These are phyloP conservation scores for Globisporangium cylindrosporum DNA, from an alignment of 352 stramenopile genomes.

Conservation along the genomic window DNA sequence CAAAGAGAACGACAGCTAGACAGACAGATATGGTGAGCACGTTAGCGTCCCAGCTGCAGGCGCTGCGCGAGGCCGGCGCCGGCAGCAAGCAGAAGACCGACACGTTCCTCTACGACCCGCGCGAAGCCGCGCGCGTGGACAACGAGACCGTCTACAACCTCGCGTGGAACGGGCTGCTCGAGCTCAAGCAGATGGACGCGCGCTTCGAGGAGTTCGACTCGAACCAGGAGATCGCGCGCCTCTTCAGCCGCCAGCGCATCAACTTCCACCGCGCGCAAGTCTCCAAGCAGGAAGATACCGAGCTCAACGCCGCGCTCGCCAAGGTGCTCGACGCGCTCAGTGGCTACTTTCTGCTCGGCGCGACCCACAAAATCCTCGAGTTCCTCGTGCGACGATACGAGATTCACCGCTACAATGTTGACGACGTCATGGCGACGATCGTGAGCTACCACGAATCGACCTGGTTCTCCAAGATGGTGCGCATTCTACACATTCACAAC, in stretches of 20 bases:
- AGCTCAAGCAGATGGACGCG: constrained; percentile 77
- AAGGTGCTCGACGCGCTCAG: constrained; percentile 83
- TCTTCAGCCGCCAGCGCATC: constrained; percentile 74
- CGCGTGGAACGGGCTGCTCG: constrained; percentile 76
- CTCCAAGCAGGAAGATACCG: constrained; percentile 50
- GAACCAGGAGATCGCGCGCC: constrained; percentile 42
- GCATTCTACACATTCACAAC: constrained; percentile 74
- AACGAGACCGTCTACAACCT: constrained; percentile 85
- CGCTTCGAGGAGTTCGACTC: constrained; percentile 64
- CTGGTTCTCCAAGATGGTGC: constrained; percentile 85
- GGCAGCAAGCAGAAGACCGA: constrained; percentile 80
- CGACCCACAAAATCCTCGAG: constrained; percentile 86
- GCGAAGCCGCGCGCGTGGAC: constrained; percentile 77
- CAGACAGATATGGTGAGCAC: constrained; percentile 49
- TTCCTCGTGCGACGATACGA: constrained; percentile 89
- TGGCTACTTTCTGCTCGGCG: constrained; percentile 72
- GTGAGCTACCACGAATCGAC: constrained; percentile 84
- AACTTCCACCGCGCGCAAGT: constrained; percentile 80
- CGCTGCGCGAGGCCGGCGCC: constrained; percentile 70
- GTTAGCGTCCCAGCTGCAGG: constrained; percentile 75
- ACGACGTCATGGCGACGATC: constrained; percentile 78
- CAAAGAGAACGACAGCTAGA: not conserved
- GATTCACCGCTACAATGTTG: constrained; percentile 84
- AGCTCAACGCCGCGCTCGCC: constrained; percentile 62
- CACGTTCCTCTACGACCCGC: constrained; percentile 84